Percentiles rank a stretch among this genome's conserved stretches.
Conservation (phyloP, 495 filamentous ascomycete genomes). For the Entonaema liquescens region DNA sequence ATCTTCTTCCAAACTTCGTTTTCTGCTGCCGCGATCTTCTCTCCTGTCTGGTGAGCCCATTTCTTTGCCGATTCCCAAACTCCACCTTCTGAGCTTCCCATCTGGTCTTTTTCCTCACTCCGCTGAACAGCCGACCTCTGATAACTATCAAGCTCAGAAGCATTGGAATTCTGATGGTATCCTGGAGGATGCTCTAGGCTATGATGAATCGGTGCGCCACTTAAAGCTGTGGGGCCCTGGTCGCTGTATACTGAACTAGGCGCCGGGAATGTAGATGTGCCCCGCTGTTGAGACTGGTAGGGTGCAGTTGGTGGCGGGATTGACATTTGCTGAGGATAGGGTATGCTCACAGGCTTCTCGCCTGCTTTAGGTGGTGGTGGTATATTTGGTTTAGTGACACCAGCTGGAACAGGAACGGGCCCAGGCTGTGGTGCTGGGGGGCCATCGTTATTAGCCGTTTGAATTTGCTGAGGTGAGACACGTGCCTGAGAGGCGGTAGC, state of each 20-base stretch:
- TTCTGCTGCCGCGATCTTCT: conserved; percentile 69
- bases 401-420: conserved; percentile 52
- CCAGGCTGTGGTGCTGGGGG: conserved; percentile 72
- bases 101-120: conserved; percentile 38
- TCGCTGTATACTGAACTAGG: conserved; percentile 33
- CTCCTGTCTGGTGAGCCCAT: conserved; percentile 68
- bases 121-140: conserved; percentile 44
- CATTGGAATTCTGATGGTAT: conserved; percentile 66
- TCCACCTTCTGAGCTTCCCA: conserved; percentile 53
- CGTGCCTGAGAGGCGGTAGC: conserved; percentile 35
- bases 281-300: conserved; percentile 47
- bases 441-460: conserved; percentile 42
- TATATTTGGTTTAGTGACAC: conserved; percentile 41
- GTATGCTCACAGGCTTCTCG: conserved; percentile 46
- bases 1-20: conserved; percentile 77
- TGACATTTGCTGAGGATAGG: conserved; percentile 54
- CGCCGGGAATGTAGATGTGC: conserved; percentile 45
- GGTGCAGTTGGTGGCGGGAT: conserved; percentile 49
- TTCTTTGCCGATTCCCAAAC: conserved; percentile 65
- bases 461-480: conserved; percentile 41
- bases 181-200: conserved; percentile 59
- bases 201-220: conserved; percentile 15
- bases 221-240: conserved; percentile 22
- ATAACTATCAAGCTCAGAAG: conserved; percentile 52
- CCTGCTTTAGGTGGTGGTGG: conserved; percentile 67